Evolutionary conservation across 1,284 basidiomycete species (phyloP), one percentile per base, ranked within the genome.

Genomic region (Hymenochaete sp.): DNA sequence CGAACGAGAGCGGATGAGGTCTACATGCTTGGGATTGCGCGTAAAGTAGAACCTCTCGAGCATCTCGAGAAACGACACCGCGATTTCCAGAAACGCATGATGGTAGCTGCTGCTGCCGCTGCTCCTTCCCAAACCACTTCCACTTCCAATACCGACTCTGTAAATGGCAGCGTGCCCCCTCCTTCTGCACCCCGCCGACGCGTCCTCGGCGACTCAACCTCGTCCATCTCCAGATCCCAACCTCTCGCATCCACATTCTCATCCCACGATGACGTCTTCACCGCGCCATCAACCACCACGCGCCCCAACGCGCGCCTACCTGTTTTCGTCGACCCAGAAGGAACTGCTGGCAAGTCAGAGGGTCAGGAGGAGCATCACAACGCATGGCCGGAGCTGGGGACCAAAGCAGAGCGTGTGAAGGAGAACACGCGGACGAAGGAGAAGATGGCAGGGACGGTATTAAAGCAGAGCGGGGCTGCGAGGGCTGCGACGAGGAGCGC

Each of bases 1-100:
- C 82, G 82, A 51, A 76, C 75, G 53, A 84, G 91, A 54, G 90
- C 95, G 11, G 93, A 98, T 57, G 80, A 83, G 39, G 80, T 82
- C 14, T 98, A 93, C 63, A 65, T 75, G 22, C 73, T 98, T 7
- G 95, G 93, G 5, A 88, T 98, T 48, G 80, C 82, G 8, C 72
- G 91, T 42, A 73, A 75, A 49, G 89, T 83, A 1, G 66, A 73
- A 13, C 88, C 88, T 1, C 64, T 88, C 18, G 85, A 88, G 39
- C 80, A 82, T 37, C 70, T 95, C 24, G 77, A 84, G 62, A 72
- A 67, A 44, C 71, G 85, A 48, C 80, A 91, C 59, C 63, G 75
- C 40, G 85, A 90, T 38, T 93, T 91, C 64, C 82, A 90, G 56
- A 83, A 84, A 51, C 79, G 89, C 11, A 82, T 82, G 80, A 79